These are phyloP conservation scores for Schizonepeta tenuifolia DNA, from an alignment of 257 asterid genomes.

Conservation along the genomic window DNA sequence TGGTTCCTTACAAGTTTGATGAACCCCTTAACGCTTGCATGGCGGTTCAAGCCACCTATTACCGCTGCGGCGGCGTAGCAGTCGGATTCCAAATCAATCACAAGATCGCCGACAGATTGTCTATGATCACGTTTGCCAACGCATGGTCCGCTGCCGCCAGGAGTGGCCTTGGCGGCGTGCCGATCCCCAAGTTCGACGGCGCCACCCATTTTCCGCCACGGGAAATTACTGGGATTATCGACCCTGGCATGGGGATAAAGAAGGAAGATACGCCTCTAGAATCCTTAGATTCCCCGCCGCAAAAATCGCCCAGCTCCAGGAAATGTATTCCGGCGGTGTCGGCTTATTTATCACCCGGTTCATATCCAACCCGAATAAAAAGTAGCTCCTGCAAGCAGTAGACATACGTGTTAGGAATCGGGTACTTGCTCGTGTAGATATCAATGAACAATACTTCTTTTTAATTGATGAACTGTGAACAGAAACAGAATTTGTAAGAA, in stretches of 20 bases:
- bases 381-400: constrained; percentile 38
- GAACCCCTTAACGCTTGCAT: background rate
- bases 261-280: constrained; percentile 36
- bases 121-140: background rate
- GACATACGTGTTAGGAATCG: too few relatives aligned
- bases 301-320: constrained; percentile 35
- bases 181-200: background rate
- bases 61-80: background rate
- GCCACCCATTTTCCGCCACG: constrained; percentile 48
- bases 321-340: constrained; percentile 36
- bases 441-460: too few relatives aligned
- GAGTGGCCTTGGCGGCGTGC: background rate
- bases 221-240: constrained; percentile 28
- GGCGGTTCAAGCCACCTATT: background rate
- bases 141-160: background rate
- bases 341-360: constrained; percentile 48
- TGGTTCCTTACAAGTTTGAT: constrained; percentile 36
- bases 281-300: constrained; percentile 44
- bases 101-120: background rate
- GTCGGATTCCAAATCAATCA: background rate
- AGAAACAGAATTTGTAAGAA: too few relatives aligned
- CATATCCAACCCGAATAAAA: constrained; percentile 34
- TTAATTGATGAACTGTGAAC: too few relatives aligned
- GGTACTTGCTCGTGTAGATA: too few relatives aligned
- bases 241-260: background rate